Evolutionary conservation across 352 stramenopile species (phyloP).

Genomic region (Pythium coloratum): DNA sequence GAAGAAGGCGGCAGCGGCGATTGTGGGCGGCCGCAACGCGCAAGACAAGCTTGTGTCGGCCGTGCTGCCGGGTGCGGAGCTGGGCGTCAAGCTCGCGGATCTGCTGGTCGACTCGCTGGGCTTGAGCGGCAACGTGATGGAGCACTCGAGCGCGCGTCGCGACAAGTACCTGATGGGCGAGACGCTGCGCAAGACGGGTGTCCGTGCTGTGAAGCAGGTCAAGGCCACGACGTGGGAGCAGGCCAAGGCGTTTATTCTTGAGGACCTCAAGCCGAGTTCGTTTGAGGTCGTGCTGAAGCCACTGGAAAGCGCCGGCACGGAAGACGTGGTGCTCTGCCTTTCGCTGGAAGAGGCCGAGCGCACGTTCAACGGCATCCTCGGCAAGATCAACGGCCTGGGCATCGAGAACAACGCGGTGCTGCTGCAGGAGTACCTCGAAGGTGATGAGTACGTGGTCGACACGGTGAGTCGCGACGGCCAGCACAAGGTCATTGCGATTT

Average conservation of each 20-base stretch:
- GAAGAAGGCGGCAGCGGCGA: slow-evolving; percentile 40
- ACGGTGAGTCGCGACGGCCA: slow-evolving; percentile 91
- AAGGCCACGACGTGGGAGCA: slow-evolving; percentile 78
- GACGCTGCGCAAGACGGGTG: slow-evolving; percentile 67
- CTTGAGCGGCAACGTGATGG: slow-evolving; percentile 82
- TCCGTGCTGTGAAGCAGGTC: slow-evolving; percentile 91
- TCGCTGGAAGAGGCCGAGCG: slow-evolving; percentile 69
- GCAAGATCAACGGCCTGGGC: slow-evolving; percentile 87
- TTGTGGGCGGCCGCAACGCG: slow-evolving; percentile 17
- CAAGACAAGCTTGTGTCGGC: slow-evolving; percentile 65
- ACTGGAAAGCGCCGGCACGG: slow-evolving; percentile 70
- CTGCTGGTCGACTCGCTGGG: slow-evolving; percentile 83
- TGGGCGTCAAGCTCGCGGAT: slow-evolving; percentile 92
- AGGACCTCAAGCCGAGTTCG: slow-evolving; percentile 59
- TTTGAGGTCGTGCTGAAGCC: slow-evolving; percentile 93
- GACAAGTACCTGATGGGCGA: slow-evolving; percentile 91
- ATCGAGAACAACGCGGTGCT: slow-evolving; percentile 83
- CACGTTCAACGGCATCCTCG: slow-evolving; percentile 84
- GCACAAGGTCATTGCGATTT: slow-evolving; percentile 96
- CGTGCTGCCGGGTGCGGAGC: slow-evolving; percentile 91
- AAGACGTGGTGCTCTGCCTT: slow-evolving; percentile 82
- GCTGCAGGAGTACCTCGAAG: slow-evolving; percentile 94
- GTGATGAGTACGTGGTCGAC: slow-evolving; percentile 97
- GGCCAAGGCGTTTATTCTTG: slow-evolving; percentile 67
- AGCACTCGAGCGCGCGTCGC: slow-evolving; percentile 61